Conservation (phyloP, 2,329 filamentous ascomycete species). For the Colletotrichum sp. region DNA sequence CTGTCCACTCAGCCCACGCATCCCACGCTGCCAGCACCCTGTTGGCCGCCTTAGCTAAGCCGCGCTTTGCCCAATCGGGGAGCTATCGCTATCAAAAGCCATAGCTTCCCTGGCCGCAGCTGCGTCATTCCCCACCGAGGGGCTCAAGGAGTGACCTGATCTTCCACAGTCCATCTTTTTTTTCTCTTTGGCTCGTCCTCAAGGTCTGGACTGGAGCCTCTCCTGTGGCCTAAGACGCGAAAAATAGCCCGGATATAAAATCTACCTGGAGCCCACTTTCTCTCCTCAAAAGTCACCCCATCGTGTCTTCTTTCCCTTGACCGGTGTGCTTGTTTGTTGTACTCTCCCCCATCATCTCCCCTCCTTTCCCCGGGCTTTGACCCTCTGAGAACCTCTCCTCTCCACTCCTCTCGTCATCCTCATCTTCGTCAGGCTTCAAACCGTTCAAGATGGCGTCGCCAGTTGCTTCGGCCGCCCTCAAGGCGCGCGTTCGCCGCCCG, state of each 20-base stretch:
- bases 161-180: background rate
- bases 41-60: background rate
- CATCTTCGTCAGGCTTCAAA: background rate
- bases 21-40: background rate
- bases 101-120: background rate
- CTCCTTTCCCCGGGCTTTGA: background rate
- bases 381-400: conserved; percentile 1
- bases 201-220: background rate
- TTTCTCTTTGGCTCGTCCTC: background rate
- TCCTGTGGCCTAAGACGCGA: background rate
- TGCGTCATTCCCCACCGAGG: conserved; percentile 22
- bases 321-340: background rate
- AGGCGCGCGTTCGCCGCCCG: conserved; percentile 75
- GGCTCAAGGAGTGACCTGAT: conserved; percentile 21
- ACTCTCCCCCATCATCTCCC: background rate
- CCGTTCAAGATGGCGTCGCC: conserved; percentile 47
- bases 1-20: background rate
- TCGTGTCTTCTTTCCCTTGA: background rate
- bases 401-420: background rate
- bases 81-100: background rate
- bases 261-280: background rate
- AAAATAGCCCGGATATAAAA: background rate
- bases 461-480: conserved; percentile 74
- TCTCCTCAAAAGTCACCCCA: background rate
- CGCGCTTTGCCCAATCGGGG: background rate